Evolutionary conservation across 805 yeast genomes (phyloP).

Genomic region (Limtongia smithiae): DNA sequence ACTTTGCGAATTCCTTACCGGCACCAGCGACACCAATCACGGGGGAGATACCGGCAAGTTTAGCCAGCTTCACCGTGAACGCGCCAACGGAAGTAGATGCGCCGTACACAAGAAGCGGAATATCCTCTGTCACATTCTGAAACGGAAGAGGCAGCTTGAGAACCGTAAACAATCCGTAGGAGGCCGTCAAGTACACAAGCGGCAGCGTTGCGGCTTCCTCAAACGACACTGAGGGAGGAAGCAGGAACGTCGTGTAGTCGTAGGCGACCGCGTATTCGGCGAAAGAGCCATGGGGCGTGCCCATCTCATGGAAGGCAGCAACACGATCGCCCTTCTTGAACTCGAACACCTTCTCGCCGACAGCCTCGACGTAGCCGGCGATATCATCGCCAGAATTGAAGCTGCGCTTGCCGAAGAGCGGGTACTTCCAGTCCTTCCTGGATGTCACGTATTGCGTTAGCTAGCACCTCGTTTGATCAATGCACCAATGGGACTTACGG

Average conservation of each 20-base stretch:
- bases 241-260: slow-evolving; percentile 6
- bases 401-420: neutral
- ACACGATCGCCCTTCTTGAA: slow-evolving; percentile 16
- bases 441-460: neutral
- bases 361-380: slow-evolving; percentile 12
- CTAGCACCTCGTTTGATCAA: neutral
- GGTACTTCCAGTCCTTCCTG: slow-evolving; percentile 18
- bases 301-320: slow-evolving; percentile 18
- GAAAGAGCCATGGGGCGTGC: slow-evolving; percentile 6
- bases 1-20: slow-evolving; percentile 9
- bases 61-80: slow-evolving; percentile 14
- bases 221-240: slow-evolving; percentile 5
- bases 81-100: slow-evolving; percentile 14
- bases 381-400: slow-evolving; percentile 19
- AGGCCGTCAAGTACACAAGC: slow-evolving; percentile 12
- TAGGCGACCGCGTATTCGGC: slow-evolving; percentile 16
- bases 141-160: slow-evolving; percentile 12
- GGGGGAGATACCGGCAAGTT: slow-evolving; percentile 11
- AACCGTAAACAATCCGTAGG: slow-evolving; percentile 3
- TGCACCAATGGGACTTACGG: slow-evolving; percentile 4
- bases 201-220: slow-evolving; percentile 18
- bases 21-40: slow-evolving; percentile 20
- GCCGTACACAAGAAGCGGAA: slow-evolving; percentile 11
- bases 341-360: slow-evolving; percentile 9
- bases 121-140: neutral